Conservation (phyloP, 2,329 filamentous ascomycete genomes). For the Cyphellophora europaea region DNA sequence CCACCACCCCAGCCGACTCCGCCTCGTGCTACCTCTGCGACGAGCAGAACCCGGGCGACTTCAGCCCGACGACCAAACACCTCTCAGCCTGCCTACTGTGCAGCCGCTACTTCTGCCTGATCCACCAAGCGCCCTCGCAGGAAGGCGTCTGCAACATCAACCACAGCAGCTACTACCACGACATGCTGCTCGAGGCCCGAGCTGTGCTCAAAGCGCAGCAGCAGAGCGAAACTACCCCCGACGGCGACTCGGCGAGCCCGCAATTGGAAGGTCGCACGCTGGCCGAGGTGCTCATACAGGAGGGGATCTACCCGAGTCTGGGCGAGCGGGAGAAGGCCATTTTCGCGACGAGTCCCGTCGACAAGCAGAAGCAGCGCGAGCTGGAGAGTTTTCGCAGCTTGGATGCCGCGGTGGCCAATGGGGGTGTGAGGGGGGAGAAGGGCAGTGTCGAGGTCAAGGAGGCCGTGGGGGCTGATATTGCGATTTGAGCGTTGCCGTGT, state of each 20-base stretch:
- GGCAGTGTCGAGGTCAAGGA: slow-evolving; percentile 17
- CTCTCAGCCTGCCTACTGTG: slow-evolving; percentile 18
- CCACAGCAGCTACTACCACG: slow-evolving; percentile 17
- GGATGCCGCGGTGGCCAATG: slow-evolving; percentile 15
- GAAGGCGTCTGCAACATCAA: slow-evolving; percentile 20
- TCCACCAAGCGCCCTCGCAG: slow-evolving; percentile 16
- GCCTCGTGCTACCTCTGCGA: slow-evolving; percentile 18
- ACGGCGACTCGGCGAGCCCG: slow-evolving; percentile 5
- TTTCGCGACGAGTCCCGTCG: slow-evolving; percentile 18
- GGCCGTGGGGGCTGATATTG: slow-evolving; percentile 17
- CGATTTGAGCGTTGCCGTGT: slow-evolving; percentile 3
- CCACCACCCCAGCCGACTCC: not conserved
- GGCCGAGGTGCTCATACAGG: slow-evolving; percentile 15
- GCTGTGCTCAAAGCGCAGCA: slow-evolving; percentile 12
- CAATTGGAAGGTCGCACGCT: too few relatives aligned
- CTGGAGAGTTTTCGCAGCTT: slow-evolving; percentile 16
- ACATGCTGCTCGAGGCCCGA: slow-evolving; percentile 13
- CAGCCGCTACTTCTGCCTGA: slow-evolving; percentile 17
- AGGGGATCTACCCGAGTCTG: slow-evolving; percentile 18
- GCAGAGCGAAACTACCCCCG: slow-evolving; percentile 4
- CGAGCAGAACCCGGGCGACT: slow-evolving; percentile 20
- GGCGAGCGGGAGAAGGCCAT: slow-evolving; percentile 20
- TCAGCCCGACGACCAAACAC: slow-evolving; percentile 19
- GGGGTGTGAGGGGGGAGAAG: slow-evolving; percentile 8
- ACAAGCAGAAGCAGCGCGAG: slow-evolving; percentile 15